These are phyloP conservation scores for Penicillium sp. DNA, from an alignment of 2,329 filamentous ascomycete genomes.

Conservation along the genomic window DNA sequence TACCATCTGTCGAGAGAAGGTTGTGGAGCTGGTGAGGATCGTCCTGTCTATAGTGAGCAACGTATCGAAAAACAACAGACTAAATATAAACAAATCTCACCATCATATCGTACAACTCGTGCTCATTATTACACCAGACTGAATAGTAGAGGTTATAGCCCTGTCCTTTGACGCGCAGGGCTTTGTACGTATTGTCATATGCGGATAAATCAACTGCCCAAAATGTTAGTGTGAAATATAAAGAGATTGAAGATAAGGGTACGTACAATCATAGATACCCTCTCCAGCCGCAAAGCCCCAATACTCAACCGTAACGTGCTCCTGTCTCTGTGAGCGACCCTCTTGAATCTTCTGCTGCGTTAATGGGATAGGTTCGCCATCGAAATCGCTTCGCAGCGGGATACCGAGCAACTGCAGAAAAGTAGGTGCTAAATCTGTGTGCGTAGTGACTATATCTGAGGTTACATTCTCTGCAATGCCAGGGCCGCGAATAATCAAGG, in stretches of 20 bases:
- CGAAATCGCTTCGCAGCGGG: constrained; percentile 47
- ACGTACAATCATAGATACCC: constrained; percentile 23
- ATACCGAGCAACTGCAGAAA: constrained; percentile 43
- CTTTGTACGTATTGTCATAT: constrained; percentile 59
- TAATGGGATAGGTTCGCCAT: constrained; percentile 51
- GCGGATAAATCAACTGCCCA: constrained; percentile 17
- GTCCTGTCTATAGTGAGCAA: constrained; percentile 21
- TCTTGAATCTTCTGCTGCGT: constrained; percentile 24
- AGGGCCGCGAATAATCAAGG: constrained; percentile 56
- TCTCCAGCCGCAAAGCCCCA: constrained; percentile 44
- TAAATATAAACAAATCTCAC: neutral
- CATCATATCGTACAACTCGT: constrained; percentile 60
- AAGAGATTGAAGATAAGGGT: neutral
- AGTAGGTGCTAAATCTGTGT: constrained; percentile 62
- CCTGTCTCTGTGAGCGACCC: constrained; percentile 30
- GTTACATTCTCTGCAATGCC: constrained; percentile 44
- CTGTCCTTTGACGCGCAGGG: constrained; percentile 50
- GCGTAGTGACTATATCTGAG: constrained; percentile 51
- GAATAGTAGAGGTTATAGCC: constrained; percentile 62
- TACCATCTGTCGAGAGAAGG: constrained; percentile 18
- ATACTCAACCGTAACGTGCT: constrained; percentile 57
- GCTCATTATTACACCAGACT: constrained; percentile 66
- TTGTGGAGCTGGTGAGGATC: constrained; percentile 36
- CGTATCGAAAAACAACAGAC: no score
- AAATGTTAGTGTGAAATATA: neutral